Base-by-base conservation (phyloP, 1,284 basidiomycete species). In the Cutaneotrichosporon spelunceum region DNA sequence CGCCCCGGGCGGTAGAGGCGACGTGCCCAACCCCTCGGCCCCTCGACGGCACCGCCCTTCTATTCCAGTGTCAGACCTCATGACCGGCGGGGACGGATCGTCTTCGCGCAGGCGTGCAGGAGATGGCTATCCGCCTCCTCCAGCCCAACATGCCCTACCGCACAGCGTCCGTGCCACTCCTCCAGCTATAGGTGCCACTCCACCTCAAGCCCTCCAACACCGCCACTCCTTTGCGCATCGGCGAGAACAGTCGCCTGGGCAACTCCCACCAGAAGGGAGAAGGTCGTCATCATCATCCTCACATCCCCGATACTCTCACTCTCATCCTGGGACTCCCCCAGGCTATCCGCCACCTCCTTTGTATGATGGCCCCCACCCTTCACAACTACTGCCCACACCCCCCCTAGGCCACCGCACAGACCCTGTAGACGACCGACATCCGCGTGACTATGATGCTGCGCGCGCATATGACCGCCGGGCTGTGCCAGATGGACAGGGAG, bases 1-100 rank as follows among this genome's bases (percentile, higher is more conserved):
- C 48, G 48, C 48, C 48, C 48, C 13, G 48, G 48, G 48, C 27
- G 48, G 48, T 50, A 50, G 48, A 50, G 48, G 48, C 27, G 48
- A 50, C 10, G 24, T n/a, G 24, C 24, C 48, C 19, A 19, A 26
- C 27, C 48, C 48, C 26, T 50, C 48, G 48, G 19, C 48, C 14
- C 48, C 13, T 30, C 48, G 13, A 16, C 26, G 48, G 27, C 48
- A 27, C 8, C 19, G 39, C n/a, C 48, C 27, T 16, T 50, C 48
- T 23, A 50, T 30, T 16, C 16, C 48, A 50, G 48, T 50, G 24
- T 50, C 48, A 29, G 48, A 50, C 26, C 48, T 50, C 24, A 50
- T 50, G 48, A 50, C 27, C 27, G 26, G 48, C 19, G 39, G 16
- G 19, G 48, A 50, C 24, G 48, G 48, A 50, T 16, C 26, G 27